Evolutionary conservation across 2,329 filamentous ascomycete genomes (phyloP), one percentile per base, ranked within the genome.

Genomic region (Paraphaeosphaeria sporulosa): DNA sequence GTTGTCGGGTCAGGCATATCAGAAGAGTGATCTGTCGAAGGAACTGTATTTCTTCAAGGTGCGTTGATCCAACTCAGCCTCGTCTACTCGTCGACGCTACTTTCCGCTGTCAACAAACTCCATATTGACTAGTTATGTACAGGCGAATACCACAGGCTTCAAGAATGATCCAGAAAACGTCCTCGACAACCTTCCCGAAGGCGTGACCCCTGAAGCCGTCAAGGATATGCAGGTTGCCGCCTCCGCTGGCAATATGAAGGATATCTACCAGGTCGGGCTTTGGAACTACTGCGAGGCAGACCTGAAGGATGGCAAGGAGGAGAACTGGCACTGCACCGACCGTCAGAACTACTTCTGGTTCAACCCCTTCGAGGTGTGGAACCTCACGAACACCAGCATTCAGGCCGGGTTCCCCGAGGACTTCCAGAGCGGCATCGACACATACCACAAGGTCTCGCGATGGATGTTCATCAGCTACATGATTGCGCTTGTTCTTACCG

Each of bases 391-490:
- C 62, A 80, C 89, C 25, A 80, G 78, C 60, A 78, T 81, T 10
- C 77, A 78, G 59, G 81, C 79, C 46, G 57, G 80, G 40, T 84
- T 97, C 36, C 92, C 93, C 48, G 80, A 86, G 30, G 85, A 87
- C 58, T 81, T 96, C 57, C 82, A 85, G 55, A 83, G 86, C 52
- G 88, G 90, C 17, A 80, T 98, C 68, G 86, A 90, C 48, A 84
- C 87, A 19, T 97, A 97, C 82, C 84, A 86, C 73, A 87, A 85
- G 55, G 87, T 94, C 36, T 86, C 87, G 59, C 90, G 90, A 74
- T 96, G 91, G 90, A 94, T 94, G 77, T 89, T 94, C 79, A 85
- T 94, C 61, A 88, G 89, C 64, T 97, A 93, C 78, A 84, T 93
- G 68, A 84, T 93, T 64, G 89, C 92, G 53, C 85, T 94, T 69